Evolutionary conservation across 805 yeast species (phyloP).

Genomic region (Hanseniaspora lindneri): DNA sequence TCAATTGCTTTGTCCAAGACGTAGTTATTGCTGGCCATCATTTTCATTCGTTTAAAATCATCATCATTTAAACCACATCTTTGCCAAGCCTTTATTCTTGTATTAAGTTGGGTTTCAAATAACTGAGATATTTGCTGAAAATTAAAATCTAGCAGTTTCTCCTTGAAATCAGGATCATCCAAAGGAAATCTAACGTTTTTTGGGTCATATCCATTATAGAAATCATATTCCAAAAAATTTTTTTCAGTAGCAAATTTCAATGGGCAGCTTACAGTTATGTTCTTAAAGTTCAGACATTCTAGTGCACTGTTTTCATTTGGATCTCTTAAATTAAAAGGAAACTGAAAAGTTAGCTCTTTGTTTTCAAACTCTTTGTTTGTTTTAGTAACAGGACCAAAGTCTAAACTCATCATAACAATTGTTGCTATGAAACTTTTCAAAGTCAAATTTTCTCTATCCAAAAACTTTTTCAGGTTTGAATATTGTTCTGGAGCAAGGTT

Average conservation of each 20-base stretch:
- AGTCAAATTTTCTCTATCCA: conserved; percentile 21
- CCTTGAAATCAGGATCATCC: conserved; percentile 19
- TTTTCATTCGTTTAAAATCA: conserved; percentile 26
- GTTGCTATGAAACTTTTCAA: conserved; percentile 25
- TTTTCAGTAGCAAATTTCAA: conserved; percentile 22
- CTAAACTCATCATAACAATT: conserved; percentile 24
- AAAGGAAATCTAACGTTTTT: conserved; percentile 17
- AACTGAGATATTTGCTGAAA: conserved; percentile 22
- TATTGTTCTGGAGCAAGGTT: conserved; percentile 19
- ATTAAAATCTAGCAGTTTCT: conserved; percentile 22
- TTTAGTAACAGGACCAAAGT: conserved; percentile 18
- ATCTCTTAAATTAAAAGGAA: conserved; percentile 23
- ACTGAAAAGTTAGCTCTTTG: conserved; percentile 21
- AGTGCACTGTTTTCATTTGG: conserved; percentile 9
- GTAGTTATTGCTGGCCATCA: conserved; percentile 16
- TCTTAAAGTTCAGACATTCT: conserved; percentile 24
- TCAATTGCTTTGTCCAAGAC: conserved; percentile 20
- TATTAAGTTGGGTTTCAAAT: conserved; percentile 18
- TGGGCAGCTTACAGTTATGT: conserved; percentile 24
- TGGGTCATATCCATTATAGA: conserved; percentile 22
- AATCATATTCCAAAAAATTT: conserved; percentile 16
- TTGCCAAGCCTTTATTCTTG: conserved; percentile 21
- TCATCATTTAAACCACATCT: conserved; percentile 23
- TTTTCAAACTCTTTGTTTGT: conserved; percentile 16
- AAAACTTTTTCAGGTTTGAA: conserved; percentile 17